phyloP scores from a whole-genome alignment of 768 basidiomycete genomes.

The Xerocomellus amylosporus region DNA sequence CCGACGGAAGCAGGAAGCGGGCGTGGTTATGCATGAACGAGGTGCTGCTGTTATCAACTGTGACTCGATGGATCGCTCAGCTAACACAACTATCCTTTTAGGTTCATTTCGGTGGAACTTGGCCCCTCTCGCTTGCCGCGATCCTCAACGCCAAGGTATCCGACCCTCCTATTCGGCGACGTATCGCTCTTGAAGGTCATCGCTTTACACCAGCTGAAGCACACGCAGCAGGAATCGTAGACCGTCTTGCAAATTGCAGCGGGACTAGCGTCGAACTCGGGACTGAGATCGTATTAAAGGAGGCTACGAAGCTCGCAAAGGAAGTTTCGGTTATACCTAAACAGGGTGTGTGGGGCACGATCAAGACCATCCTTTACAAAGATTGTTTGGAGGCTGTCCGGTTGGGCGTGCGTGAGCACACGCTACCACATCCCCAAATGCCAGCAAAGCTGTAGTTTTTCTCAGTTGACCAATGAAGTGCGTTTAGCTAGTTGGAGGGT shows the following conservation, averaged over 20 bases:
- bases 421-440: not conserved
- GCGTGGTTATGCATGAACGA: constrained; percentile 95
- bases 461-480: constrained; percentile 6
- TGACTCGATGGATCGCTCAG: not conserved
- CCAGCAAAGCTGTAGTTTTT: constrained; percentile 18
- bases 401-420: constrained; percentile 16
- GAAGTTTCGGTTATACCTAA: constrained; percentile 49
- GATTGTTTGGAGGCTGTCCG: constrained; percentile 47
- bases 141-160: constrained; percentile 65
- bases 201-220: constrained; percentile 76
- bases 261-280: constrained; percentile 46
- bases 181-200: constrained; percentile 77
- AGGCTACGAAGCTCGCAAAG: constrained; percentile 63
- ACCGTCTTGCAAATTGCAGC: constrained; percentile 45
- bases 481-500: not conserved
- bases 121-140: constrained; percentile 69
- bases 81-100: constrained; percentile 25
- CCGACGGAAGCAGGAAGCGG: constrained; percentile 69
- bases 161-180: constrained; percentile 55
- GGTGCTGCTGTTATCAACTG: constrained; percentile 34
- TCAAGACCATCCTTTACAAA: constrained; percentile 62
- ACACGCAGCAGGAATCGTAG: constrained; percentile 61
- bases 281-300: constrained; percentile 58
- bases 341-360: constrained; percentile 67
- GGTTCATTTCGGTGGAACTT: constrained; percentile 80